Evolutionary conservation across 331 rosid species (phyloP).

Genomic region (Dryas integrifolia): DNA sequence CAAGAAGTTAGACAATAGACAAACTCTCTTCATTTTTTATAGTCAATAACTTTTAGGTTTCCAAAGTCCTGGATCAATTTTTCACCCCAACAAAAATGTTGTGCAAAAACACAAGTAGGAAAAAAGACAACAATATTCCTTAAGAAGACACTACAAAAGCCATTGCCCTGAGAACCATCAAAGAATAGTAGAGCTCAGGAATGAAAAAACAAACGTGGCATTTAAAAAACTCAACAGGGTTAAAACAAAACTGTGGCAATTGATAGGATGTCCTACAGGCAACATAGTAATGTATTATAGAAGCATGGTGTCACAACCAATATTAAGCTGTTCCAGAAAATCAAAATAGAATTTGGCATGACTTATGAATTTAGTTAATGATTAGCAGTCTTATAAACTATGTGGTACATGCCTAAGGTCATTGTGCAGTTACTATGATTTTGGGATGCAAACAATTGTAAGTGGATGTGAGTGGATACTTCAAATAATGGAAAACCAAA

Average conservation of each 20-base stretch:
- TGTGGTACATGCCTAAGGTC: neutral
- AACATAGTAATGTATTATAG: neutral
- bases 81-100: neutral
- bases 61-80: neutral
- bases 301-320: neutral
- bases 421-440: neutral
- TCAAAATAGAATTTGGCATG: neutral
- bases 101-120: neutral
- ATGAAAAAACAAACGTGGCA: neutral
- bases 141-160: neutral
- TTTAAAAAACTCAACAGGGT: neutral
- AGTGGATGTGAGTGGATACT: neutral
- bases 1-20: neutral
- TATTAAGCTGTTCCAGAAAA: neutral
- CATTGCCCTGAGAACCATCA: neutral
- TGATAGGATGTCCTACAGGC: neutral
- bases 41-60: too few species aligned
- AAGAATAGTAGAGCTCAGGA: neutral
- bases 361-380: neutral
- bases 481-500: neutral
- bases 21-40: too few species aligned
- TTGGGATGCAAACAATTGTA: neutral
- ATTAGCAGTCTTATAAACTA: neutral
- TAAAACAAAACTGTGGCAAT: neutral
- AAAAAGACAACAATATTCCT: neutral